A percentile compares a stretch with the other conserved stretches of the same genome.
Conservation (phyloP, 306 rosid species). For the Senna siamea region DNA sequence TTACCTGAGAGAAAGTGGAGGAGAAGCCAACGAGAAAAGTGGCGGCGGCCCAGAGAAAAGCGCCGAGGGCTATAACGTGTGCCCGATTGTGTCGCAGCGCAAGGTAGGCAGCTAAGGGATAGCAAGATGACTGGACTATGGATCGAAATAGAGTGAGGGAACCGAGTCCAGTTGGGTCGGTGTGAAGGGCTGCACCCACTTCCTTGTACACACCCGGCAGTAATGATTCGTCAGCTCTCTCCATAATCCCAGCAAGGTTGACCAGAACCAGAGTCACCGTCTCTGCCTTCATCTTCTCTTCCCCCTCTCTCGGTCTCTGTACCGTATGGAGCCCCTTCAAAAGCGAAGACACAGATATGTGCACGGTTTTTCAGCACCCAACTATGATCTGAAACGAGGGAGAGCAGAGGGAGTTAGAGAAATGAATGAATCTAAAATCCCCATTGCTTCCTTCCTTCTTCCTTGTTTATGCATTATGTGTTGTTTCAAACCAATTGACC, state of each 20-base stretch:
- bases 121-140: conserved; percentile 73
- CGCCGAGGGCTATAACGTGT: conserved; percentile 85
- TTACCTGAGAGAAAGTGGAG: conserved; percentile 80
- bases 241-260: conserved; percentile 91
- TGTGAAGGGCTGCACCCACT: conserved; percentile 88
- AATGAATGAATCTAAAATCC: neutral
- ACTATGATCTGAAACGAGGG: neutral
- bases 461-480: neutral
- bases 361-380: neutral
- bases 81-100: conserved; percentile 80
- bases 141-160: conserved; percentile 81
- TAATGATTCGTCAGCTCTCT: conserved; percentile 86
- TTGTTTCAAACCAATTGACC: neutral
- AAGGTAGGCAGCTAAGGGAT: conserved; percentile 83
- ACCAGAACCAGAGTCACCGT: conserved; percentile 74
- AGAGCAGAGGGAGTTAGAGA: neutral
- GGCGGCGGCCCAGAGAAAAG: conserved; percentile 89
- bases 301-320: too few species aligned
- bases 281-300: conserved; percentile 60
- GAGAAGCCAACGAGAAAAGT: conserved; percentile 93
- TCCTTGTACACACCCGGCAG: conserved; percentile 86
- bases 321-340: neutral
- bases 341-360: neutral
- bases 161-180: conserved; percentile 88
- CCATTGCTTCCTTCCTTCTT: neutral